Conservation (phyloP, 2,329 filamentous ascomycete genomes). For the Celoporthe dispersa region DNA sequence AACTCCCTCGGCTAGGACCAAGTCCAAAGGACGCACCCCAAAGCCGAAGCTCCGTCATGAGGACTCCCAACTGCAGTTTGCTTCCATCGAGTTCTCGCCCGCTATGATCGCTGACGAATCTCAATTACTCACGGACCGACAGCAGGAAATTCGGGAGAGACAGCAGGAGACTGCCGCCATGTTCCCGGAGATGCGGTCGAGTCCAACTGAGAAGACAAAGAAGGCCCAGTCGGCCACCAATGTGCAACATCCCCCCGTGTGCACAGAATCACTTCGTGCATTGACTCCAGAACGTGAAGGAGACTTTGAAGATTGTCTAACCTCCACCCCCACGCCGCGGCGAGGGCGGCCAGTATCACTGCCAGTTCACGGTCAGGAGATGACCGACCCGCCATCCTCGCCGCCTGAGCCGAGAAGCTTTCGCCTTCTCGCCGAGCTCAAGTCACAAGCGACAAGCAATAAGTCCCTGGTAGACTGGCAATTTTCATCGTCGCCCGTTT, state of each 20-base stretch:
- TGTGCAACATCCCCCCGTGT: conserved; percentile 2
- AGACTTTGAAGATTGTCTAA: conserved; percentile 57
- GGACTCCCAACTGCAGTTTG: conserved; percentile 81
- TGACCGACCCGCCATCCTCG: conserved; percentile 61
- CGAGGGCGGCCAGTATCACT: conserved; percentile 57
- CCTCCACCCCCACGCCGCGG: conserved; percentile 64
- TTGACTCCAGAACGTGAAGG: conserved; percentile 52
- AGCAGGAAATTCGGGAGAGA: conserved; percentile 76
- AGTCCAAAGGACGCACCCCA: conserved; percentile 37
- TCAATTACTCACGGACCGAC: conserved; percentile 77
- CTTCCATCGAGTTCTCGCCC: conserved; percentile 66
- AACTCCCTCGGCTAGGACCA: conserved; percentile 36
- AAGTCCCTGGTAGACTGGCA: conserved; percentile 53
- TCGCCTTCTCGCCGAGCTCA: conserved; percentile 56
- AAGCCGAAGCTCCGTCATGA: conserved; percentile 71
- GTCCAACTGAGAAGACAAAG: conserved; percentile 39
- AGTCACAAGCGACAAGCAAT: conserved; percentile 50
- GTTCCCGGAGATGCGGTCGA: conserved; percentile 70
- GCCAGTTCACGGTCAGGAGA: conserved; percentile 50
- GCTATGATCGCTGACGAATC: conserved; percentile 60
- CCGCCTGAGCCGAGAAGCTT: conserved; percentile 60
- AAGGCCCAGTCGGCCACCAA: conserved; percentile 14
- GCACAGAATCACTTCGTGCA: conserved; percentile 35
- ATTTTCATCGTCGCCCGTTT: conserved; percentile 59
- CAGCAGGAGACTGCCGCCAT: conserved; percentile 70